phyloP scores from a whole-genome alignment of 2,329 filamentous ascomycete genomes.

The Venturia carpophila region DNA sequence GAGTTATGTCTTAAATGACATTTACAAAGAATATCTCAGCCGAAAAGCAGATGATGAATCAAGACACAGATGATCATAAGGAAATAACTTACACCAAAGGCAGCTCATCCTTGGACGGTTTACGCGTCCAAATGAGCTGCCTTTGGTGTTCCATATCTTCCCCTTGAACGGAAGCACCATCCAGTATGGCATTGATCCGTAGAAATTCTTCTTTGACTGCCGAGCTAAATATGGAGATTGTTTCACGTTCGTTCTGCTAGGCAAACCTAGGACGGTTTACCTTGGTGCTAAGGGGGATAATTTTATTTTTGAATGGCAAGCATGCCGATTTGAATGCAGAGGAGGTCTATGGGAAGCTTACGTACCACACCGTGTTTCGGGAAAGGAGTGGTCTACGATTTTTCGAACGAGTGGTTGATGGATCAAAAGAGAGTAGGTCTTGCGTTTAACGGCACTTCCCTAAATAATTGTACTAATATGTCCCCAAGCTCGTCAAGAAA shows the following conservation, averaged over 20 bases:
- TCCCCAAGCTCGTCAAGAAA: conserved; percentile 44
- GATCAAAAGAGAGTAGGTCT: conserved; percentile 26
- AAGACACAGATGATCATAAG: too few species aligned
- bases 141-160: conserved; percentile 73
- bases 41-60: too few species aligned
- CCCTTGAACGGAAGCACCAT: conserved; percentile 46
- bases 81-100: too few species aligned
- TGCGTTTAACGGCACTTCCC: neutral
- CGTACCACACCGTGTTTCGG: conserved; percentile 26
- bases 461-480: conserved; percentile 32
- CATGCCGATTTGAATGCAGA: conserved; percentile 47
- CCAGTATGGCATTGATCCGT: conserved; percentile 53
- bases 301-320: conserved; percentile 49
- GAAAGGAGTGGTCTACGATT: conserved; percentile 26
- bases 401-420: conserved; percentile 26
- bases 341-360: conserved; percentile 45
- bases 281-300: conserved; percentile 47
- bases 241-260: conserved; percentile 49
- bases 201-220: conserved; percentile 58
- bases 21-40: too few species aligned
- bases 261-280: conserved; percentile 44
- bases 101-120: conserved; percentile 54
- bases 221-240: conserved; percentile 51
- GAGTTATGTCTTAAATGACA: too few species aligned
- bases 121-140: conserved; percentile 55